Evolutionary conservation across 176 grass and related monocot species (phyloP), one percentile per base, ranked within the genome.

Genomic region (Avena eriantha): DNA sequence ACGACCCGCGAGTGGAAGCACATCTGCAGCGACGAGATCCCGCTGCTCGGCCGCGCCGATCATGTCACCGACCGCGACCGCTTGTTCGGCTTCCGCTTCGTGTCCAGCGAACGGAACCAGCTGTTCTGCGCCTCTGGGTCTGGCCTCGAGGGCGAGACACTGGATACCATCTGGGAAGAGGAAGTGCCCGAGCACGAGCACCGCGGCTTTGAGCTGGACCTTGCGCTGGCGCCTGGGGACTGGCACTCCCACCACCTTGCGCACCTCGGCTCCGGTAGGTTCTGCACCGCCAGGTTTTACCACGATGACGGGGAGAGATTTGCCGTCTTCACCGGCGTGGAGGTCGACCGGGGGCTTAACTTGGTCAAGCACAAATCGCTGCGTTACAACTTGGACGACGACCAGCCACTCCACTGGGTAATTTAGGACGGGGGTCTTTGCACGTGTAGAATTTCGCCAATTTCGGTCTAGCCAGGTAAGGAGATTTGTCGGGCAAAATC

Each of bases 311-410:
- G 31, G 24, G 18, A 77, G 22, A 29, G 23, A 18, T 51, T 75
- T 24, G 72, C 14, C 14, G 23, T 75, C 46, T 75, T 75, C 14
- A 48, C 72, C 7, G 72, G 46, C 46, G 43, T 75, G 46, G 72
- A 75, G 13, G 46, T 75, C 45, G 72, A 75, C 72, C 22, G 14
- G 14, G 46, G 14, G 3, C 72, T 75, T 23, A 75, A 75, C 72
- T 17, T 75, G 72, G 72, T 75, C 22, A 75, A 75, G 46, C 72
- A 75, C 72, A 75, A 75, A 22, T 75, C 72, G 72, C 22, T 75
- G 46, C 72, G 72, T 3, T 75, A 75, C 72, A 75, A 50, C 46
- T 75, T 75, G 46, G 46, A 50, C 72, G 72, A 50, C 72, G 72
- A 75, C 7, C 46, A 75, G 22, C 72, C 72, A 13, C 45, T 75